Base-by-base conservation (phyloP, 2,329 filamentous ascomycete genomes). In the Simplicillium aogashimaense region DNA sequence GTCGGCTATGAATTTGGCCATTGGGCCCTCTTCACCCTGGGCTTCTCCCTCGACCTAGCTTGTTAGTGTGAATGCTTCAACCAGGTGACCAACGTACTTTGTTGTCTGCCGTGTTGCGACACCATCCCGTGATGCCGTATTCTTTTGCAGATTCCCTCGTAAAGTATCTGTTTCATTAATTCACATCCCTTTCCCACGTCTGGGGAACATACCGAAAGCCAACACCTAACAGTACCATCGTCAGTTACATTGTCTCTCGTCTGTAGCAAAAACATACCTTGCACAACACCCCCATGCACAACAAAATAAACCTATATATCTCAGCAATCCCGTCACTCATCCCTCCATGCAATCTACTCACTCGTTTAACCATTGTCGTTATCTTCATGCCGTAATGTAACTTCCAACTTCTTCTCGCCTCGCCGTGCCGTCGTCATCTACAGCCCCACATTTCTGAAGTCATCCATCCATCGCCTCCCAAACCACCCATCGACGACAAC, bases 31-130 rank as follows among this genome's bases (percentile, higher is more conserved):
- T 2, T 74, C 69, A 25, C 87, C 89, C 57, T 97, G 90, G 5
- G 82, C 88, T 63, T 95, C 89, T 18, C 90, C 90, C 54, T 86
- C 78, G 36, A 97, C 89, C 86, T 95, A 35, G 37, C 14, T 8
- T 10, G 35, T 18, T 17, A 20, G 45, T 40, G 52, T 49, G 38
- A 43, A 37, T 35, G 14, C 13, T 37, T 16, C 15, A 5, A 16
- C 31, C 31, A 33, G 13, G 5, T 33, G 5, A 9, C 14, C 7
- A 18, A 38, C 49, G 33, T 48, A 71, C 76, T 61, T 76, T 78
- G 46, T 72, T 69, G 43, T 74, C 66, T 2, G 63, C 51, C 0
- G 72, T 76, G 52, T 81, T 81, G 29, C 70, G 63, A 40, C 77
- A 78, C 77, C 77, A 81, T 15, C 77, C 77, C 0, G 74, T 78